Evolutionary conservation across 2,329 filamentous ascomycete genomes (phyloP).

Genomic region (Pseudofabraea citricarpa): DNA sequence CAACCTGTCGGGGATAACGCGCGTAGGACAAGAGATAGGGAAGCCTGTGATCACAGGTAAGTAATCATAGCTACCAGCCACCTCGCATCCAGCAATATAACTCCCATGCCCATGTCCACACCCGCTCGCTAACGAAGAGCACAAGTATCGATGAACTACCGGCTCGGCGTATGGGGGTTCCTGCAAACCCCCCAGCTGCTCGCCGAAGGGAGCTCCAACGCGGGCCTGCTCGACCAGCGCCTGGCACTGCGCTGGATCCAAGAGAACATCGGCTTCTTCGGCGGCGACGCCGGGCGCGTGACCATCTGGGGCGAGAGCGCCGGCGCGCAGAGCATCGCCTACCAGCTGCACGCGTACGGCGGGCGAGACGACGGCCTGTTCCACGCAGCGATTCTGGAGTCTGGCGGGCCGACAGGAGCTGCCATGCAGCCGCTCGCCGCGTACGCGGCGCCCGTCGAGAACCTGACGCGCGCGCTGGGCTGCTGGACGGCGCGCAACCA

Average conservation of each 20-base stretch:
- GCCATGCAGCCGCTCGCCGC: conserved; percentile 21
- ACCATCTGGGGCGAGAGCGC: conserved; percentile 38
- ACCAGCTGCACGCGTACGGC: conserved; percentile 48
- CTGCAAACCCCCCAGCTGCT: conserved; percentile 48
- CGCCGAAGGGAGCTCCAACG: conserved; percentile 51
- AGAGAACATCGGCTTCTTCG: conserved; percentile 46
- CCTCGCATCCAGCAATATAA: not conserved
- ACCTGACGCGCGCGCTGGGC: conserved; percentile 26
- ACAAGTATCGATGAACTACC: conserved; percentile 50
- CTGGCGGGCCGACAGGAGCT: conserved; percentile 31
- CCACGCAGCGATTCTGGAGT: conserved; percentile 47
- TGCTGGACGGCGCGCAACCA: conserved; percentile 16
- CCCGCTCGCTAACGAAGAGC: too few relatives aligned
- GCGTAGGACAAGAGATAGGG: conserved; percentile 43
- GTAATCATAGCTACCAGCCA: not conserved
- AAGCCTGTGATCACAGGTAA: conserved; percentile 45
- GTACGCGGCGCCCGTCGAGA: conserved; percentile 29
- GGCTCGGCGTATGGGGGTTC: conserved; percentile 64
- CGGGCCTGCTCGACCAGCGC: conserved; percentile 58
- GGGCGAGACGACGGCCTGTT: conserved; percentile 50
- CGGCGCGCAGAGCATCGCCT: conserved; percentile 40
- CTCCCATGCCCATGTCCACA: too few relatives aligned
- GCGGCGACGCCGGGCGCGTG: conserved; percentile 34
- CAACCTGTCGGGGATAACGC: conserved; percentile 58
- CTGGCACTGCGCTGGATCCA: conserved; percentile 49